These are phyloP conservation scores for Russula abietina DNA, from an alignment of 768 basidiomycete species.

Conservation along the genomic window DNA sequence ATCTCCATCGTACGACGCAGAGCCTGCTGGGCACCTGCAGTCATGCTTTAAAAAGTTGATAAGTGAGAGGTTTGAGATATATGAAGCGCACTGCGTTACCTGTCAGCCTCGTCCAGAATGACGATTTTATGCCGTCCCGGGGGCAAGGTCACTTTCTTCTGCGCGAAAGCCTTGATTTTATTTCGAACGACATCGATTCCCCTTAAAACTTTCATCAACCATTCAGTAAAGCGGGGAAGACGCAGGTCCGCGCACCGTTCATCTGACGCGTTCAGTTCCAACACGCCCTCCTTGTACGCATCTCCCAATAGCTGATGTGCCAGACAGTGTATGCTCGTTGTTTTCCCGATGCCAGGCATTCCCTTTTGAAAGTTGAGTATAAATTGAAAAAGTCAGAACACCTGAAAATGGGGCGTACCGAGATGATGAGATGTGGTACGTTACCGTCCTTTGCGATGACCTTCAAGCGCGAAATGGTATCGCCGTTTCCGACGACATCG, in stretches of 20 bases:
- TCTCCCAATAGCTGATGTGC: constrained; percentile 94
- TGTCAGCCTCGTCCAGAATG: constrained; percentile 97
- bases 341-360: constrained; percentile 98
- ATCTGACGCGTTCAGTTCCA: constrained; percentile 97
- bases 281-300: constrained; percentile 95
- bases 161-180: constrained; percentile 97
- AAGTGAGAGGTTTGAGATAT: background rate
- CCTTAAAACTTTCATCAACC: constrained; percentile 39
- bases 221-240: background rate
- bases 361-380: constrained; percentile 51
- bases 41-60: constrained; percentile 66
- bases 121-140: constrained; percentile 93
- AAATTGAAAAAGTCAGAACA: too few relatives aligned
- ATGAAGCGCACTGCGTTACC: constrained; percentile 41
- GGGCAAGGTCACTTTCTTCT: constrained; percentile 98
- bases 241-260: constrained; percentile 60
- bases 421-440: constrained; percentile 97
- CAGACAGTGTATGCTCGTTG: constrained; percentile 95
- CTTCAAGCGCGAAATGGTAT: constrained; percentile 92
- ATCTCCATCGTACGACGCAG: constrained; percentile 99
- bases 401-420: constrained; percentile 41
- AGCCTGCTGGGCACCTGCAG: constrained; percentile 95
- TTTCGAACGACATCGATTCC: constrained; percentile 99
- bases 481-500: constrained; percentile 89
- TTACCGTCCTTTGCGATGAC: constrained; percentile 96